Base-by-base conservation (phyloP, 495 filamentous ascomycete species). In the Usnea hakonensis region DNA sequence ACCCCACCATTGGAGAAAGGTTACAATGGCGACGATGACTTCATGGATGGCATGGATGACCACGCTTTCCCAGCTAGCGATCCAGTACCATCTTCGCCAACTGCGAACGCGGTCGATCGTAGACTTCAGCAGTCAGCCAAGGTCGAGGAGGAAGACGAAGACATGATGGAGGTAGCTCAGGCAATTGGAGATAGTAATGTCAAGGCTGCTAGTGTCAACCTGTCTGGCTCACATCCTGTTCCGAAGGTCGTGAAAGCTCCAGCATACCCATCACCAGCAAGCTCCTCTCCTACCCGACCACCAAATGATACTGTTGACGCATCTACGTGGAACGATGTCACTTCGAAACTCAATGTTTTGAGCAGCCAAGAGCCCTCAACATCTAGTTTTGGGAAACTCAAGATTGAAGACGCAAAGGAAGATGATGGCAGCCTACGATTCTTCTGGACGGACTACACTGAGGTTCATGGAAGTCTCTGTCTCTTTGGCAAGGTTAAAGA, bases 381-480 rank as follows among this genome's bases (percentile, higher is more conserved):
- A 43, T 75, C 74, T 30, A 77, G 71, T 13, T 81, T 89, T 70
- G 92, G 91, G 11, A 98, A 97, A 72, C 74, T 96, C 23, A 83
- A 85, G 50, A 79, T 90, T 23, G 81, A 87, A 64, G 87, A 94
- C 70, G 90, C 89, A 21, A 81, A 94, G 36, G 94, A 97, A 70
- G 84, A 88, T 65, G 91, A 98, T 70, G 94, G 95, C 28, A 93
- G 88, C 67, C 77, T 98, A 21, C 87, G 87, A 66, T 88, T 98
- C 79, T 98, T 96, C 75, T 98, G 94, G 94, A 85, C 91, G 16
- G 94, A 98, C 70, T 97, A 95, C 67, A 91, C 90, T 0, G 94
- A 98, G 71, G 78, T 97, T 72, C 91, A 93, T 70, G 95, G 93
- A 46, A 90, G 85, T 65, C 77, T 98, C 4, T 96, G 91, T 72